These are phyloP conservation scores for Haplosporangium gracile DNA, from an alignment of 192 early-diverging fungal species.

Conservation along the genomic window DNA sequence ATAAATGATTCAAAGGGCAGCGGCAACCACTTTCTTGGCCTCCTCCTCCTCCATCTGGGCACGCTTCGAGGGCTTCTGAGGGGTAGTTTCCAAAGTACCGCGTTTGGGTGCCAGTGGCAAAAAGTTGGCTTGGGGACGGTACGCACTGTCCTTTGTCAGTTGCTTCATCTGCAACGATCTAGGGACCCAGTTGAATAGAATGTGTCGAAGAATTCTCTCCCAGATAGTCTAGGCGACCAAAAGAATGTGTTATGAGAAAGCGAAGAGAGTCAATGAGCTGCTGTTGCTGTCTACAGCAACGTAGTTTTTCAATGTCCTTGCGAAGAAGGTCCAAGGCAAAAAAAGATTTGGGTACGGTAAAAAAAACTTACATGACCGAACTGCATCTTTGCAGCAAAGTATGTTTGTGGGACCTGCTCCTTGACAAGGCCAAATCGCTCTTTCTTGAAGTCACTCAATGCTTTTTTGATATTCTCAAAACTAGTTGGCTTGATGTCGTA, in stretches of 20 bases:
- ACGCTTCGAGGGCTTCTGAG: conserved; percentile 19
- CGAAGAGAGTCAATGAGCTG: too few species aligned
- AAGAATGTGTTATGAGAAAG: not conserved
- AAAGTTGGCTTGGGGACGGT: conserved; percentile 19
- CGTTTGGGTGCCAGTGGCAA: not conserved
- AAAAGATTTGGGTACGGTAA: too few species aligned
- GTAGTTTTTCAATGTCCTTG: too few species aligned
- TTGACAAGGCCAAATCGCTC: too few species aligned
- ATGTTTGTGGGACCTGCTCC: too few species aligned
- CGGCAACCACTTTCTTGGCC: not conserved
- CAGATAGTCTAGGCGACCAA: not conserved
- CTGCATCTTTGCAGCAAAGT: too few species aligned
- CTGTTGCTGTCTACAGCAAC: too few species aligned
- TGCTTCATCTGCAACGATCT: not conserved
- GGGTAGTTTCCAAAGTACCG: not conserved
- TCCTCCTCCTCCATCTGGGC: not conserved
- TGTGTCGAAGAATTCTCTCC: conserved; percentile 7
- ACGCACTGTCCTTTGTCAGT: not conserved
- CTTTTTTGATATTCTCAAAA: too few species aligned
- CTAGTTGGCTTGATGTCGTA: conserved; percentile 6
- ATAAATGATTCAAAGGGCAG: not conserved
- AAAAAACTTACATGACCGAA: too few species aligned
- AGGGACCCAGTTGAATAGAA: conserved; percentile 22
- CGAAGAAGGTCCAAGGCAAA: too few species aligned
- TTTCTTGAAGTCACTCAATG: too few species aligned